phyloP scores from a whole-genome alignment of 2,329 filamentous ascomycete species.

The Ascochyta clinopodiicola region DNA sequence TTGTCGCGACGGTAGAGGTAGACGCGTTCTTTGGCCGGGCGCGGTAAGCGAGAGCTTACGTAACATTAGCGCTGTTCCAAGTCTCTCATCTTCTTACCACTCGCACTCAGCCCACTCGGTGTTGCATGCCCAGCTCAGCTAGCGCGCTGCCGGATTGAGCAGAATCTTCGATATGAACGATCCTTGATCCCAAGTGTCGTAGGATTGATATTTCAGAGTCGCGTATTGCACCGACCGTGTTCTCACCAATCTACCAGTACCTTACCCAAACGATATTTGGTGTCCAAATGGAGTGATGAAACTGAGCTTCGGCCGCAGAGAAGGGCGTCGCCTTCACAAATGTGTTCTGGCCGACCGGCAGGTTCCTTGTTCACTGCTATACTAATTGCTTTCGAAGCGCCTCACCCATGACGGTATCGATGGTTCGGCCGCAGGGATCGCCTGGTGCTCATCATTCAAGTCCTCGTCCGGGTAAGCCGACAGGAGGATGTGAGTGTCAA shows the following conservation, averaged over 20 bases:
- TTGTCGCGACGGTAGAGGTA: constrained; percentile 25
- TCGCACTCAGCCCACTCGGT: background rate
- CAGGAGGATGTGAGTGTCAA: constrained; percentile 22
- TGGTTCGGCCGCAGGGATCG: constrained; percentile 42
- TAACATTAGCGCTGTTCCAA: constrained; percentile 1
- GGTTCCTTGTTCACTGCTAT: constrained; percentile 25
- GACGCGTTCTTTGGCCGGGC: constrained; percentile 6
- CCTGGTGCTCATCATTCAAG: constrained; percentile 33
- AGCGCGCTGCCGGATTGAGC: constrained; percentile 2
- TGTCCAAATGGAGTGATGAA: constrained; percentile 37
- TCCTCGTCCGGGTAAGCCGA: constrained; percentile 29
- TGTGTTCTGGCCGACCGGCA: constrained; percentile 24
- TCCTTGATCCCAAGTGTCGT: constrained; percentile 9
- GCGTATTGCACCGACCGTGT: constrained; percentile 20
- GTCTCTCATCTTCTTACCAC: background rate
- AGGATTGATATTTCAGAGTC: constrained; percentile 17
- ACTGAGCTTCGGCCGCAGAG: constrained; percentile 36
- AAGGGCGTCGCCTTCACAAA: constrained; percentile 18
- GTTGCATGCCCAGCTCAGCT: background rate
- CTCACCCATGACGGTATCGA: constrained; percentile 28
- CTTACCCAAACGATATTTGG: constrained; percentile 27
- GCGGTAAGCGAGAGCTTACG: constrained; percentile 8
- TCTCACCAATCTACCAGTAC: constrained; percentile 21
- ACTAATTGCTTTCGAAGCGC: constrained; percentile 21
- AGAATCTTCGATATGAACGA: background rate